Evolutionary conservation across 129 eudicot genomes (phyloP), one percentile per base, ranked within the genome.

Genomic region (Calendula officinalis): DNA sequence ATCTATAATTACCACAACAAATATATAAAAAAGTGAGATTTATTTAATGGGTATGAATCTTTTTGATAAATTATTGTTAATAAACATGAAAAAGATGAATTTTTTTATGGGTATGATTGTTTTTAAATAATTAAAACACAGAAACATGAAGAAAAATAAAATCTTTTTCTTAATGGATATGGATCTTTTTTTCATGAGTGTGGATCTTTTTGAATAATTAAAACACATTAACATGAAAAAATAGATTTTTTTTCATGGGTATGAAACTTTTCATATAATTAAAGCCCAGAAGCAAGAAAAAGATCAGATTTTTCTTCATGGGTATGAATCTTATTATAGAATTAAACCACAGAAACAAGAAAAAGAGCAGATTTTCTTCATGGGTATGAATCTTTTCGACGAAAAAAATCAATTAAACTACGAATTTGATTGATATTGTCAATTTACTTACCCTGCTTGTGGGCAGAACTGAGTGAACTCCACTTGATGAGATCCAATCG

Each of bases 391-490:
- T 51, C 7, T 51, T 15, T 52, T 8, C 27, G 0, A 52, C 7
- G 13, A 51, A 51, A 52, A 52, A 11, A 41, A 6, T 32, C 3
- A 14, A 12, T 27, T 8, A 10, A 56, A 17, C 8, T 4, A 36
- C 40, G 4, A 12, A 34, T 37, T 37, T 27, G 14, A 41, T 33
- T 9, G 30, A 33, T 33, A n/a, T 34, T 56, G 5, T 3, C 16
- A 34, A 69, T 35, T 40, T 57, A 22, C 13, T 9, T 81, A 89
- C 99, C 99, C 99, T 67, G 99, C 96, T 77, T 86, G 73, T 8
- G 99, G 99, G 48, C 84, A 94, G 75, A 86, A 75, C 60, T 94
- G 99, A 48, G 92, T 86, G 86, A 94, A 94, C 77, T 94, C 97
- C 22, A 86, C 84, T 64, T 94, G 99, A 76, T 94, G 99, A 54